Evolutionary conservation across 2,329 filamentous ascomycete species (phyloP), one percentile per base, ranked within the genome.

Genomic region (Apiospora koreana): DNA sequence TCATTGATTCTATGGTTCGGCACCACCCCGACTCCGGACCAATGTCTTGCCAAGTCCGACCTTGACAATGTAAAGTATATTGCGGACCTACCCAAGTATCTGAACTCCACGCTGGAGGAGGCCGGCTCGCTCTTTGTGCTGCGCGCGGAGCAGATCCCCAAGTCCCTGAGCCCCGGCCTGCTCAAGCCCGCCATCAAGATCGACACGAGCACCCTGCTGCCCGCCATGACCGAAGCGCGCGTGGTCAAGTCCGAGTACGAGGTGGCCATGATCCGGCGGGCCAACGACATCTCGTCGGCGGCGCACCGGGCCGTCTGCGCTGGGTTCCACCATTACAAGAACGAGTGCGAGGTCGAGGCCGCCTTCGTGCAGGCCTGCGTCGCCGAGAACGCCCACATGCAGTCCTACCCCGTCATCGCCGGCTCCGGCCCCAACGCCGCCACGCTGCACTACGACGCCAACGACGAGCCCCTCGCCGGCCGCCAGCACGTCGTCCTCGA

Each of bases 351-450:
- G 75, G 87, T 97, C 35, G 93, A 97, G 78, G 94, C 93, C 58
- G 83, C 91, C 14, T 97, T 97, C 78, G 84, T 91, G 31, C 87
- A 89, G 43, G 88, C 88, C 28, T 97, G 94, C 79, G 90, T 93
- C 67, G 87, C 91, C 9, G 85, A 87, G 68, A 93, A 92, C 72
- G 92, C 93, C 3, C 92, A 92, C 73, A 85, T 89, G 67, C 93
- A 97, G 83, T 91, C 95, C 0, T 99, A 99, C 79, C 89, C 91
- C 65, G 88, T 94, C n/a, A 98, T 99, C 75, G 94, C 93, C 64
- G 95, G 93, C 1, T 90, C 92, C 1, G 95, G 95, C 0, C 79
- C 85, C n/a, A 96, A 96, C 77, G 94, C 93, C 7, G 91, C 92
- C 18, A 95, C 93, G 0, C 84, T 98, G 50, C 96, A 99, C 81